A percentile compares a stretch with the other conserved stretches of the same genome.
Evolutionary conservation across 129 eudicot genomes (phyloP).

Genomic region (Glebionis coronaria): DNA sequence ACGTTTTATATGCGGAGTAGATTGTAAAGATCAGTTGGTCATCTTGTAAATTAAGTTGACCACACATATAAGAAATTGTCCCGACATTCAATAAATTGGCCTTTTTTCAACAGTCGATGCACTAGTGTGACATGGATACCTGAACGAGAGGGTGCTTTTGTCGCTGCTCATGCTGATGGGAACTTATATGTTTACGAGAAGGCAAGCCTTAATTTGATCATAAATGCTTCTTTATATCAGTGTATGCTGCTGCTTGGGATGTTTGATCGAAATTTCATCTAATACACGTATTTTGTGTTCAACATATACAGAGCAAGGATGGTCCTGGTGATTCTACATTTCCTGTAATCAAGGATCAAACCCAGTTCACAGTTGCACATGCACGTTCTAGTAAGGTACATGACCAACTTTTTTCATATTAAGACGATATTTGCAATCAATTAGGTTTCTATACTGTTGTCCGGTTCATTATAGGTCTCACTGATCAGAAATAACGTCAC

Average conservation of each 20-base stretch:
- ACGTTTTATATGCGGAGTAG: neutral
- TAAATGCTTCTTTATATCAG: neutral
- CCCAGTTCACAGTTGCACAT: constrained; percentile 75
- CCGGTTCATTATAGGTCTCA: neutral
- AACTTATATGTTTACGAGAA: constrained; percentile 82
- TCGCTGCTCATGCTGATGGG: constrained; percentile 85
- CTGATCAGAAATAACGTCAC: constrained; percentile 16
- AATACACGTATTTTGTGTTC: constrained; percentile 6
- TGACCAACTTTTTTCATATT: neutral
- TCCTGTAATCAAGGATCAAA: constrained; percentile 66
- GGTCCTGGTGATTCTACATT: constrained; percentile 72
- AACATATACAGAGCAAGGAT: constrained; percentile 50
- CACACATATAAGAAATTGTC: neutral
- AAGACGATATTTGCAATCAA: neutral
- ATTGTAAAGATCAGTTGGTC: constrained; percentile 12
- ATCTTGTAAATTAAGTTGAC: constrained; percentile 15
- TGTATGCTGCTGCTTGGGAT: constrained; percentile 9
- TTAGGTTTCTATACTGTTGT: constrained; percentile 1
- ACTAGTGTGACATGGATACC: constrained; percentile 81
- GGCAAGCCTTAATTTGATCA: constrained; percentile 47
- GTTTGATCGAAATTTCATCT: neutral
- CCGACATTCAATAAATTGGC: constrained; percentile 9
- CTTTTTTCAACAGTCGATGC: constrained; percentile 56
- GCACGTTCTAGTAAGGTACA: constrained; percentile 81
- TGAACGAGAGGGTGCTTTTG: constrained; percentile 75